Percentiles rank a stretch among this genome's conserved stretches.
Evolutionary conservation across 2,329 filamentous ascomycete species (phyloP).

Genomic region (Trichoderma harzianum): DNA sequence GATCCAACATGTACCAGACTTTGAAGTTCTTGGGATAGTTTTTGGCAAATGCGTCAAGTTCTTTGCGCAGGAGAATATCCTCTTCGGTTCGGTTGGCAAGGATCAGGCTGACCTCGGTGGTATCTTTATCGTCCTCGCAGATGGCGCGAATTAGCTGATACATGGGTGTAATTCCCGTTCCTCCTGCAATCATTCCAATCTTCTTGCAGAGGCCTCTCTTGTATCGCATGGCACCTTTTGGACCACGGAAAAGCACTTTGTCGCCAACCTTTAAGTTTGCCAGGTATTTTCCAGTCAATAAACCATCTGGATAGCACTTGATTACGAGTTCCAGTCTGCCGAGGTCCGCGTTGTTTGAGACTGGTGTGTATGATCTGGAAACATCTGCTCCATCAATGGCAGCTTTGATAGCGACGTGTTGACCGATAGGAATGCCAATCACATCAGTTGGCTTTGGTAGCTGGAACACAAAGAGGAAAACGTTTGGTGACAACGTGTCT

Average conservation of each 20-base stretch:
- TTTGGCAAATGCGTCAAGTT: conserved; percentile 44
- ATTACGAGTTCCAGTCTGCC: conserved; percentile 50
- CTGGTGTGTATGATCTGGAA: conserved; percentile 52
- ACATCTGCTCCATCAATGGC: conserved; percentile 44
- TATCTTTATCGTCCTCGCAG: conserved; percentile 57
- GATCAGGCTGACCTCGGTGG: conserved; percentile 53
- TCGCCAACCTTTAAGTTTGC: conserved; percentile 47
- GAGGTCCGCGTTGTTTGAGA: conserved; percentile 48
- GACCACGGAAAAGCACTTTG: conserved; percentile 50
- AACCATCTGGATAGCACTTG: conserved; percentile 49
- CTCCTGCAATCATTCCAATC: conserved; percentile 31
- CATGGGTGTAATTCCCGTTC: conserved; percentile 35
- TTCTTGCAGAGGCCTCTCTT: conserved; percentile 35
- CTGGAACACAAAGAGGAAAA: conserved; percentile 46
- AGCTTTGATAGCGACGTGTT: conserved; percentile 53
- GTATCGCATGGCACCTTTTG: conserved; percentile 57
- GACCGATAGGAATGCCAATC: conserved; percentile 54
- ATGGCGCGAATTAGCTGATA: conserved; percentile 60
- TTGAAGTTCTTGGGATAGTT: conserved; percentile 51
- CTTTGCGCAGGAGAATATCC: conserved; percentile 56
- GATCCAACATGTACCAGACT: conserved; percentile 53
- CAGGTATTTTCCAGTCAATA: conserved; percentile 48
- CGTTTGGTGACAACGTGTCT: conserved; percentile 39
- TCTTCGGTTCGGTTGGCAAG: conserved; percentile 57
- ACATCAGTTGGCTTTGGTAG: conserved; percentile 43